A percentile compares a stretch with the other conserved stretches of the same genome.
Evolutionary conservation across 2,329 filamentous ascomycete genomes (phyloP).

Genomic region (Phialophora expanda): DNA sequence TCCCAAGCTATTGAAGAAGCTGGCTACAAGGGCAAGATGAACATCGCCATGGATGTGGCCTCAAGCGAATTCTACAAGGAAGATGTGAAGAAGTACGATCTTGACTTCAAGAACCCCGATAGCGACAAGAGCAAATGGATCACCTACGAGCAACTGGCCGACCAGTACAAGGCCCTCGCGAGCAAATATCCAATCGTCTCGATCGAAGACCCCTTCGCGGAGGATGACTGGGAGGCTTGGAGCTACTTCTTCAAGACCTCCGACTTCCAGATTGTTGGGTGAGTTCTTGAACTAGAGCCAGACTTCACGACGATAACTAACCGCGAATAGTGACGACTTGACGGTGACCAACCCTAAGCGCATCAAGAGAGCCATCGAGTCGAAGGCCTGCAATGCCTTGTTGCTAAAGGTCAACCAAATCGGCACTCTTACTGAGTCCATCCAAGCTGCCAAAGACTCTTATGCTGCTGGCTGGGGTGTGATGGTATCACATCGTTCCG

Average conservation of each 20-base stretch:
- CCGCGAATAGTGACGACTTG: slow-evolving; percentile 74
- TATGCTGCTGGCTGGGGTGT: slow-evolving; percentile 96
- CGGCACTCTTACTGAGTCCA: slow-evolving; percentile 96
- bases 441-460: slow-evolving; percentile 98
- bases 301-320: slow-evolving; percentile 27
- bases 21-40: slow-evolving; percentile 93
- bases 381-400: slow-evolving; percentile 97
- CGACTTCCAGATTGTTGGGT: slow-evolving; percentile 92
- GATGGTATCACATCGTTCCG: slow-evolving; percentile 99
- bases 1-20: slow-evolving; percentile 90
- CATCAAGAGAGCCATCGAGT: slow-evolving; percentile 99
- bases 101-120: slow-evolving; percentile 99
- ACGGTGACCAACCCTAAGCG: slow-evolving; percentile 98
- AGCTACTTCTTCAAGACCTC: slow-evolving; percentile 99
- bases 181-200: slow-evolving; percentile 98
- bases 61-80: slow-evolving; percentile 99
- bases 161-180: slow-evolving; percentile 82
- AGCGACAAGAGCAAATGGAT: slow-evolving; percentile 97
- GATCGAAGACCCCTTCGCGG: slow-evolving; percentile 98
- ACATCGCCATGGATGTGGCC: slow-evolving; percentile 99
- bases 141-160: slow-evolving; percentile 95
- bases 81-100: slow-evolving; percentile 98
- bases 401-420: slow-evolving; percentile 99
- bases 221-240: slow-evolving; percentile 99
- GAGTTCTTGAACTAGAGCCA: slow-evolving; percentile 16